A percentile compares a stretch with the other conserved stretches of the same genome.
phyloP scores from a whole-genome alignment of 2,329 filamentous ascomycete genomes.

The Stemphylium vesicarium region DNA sequence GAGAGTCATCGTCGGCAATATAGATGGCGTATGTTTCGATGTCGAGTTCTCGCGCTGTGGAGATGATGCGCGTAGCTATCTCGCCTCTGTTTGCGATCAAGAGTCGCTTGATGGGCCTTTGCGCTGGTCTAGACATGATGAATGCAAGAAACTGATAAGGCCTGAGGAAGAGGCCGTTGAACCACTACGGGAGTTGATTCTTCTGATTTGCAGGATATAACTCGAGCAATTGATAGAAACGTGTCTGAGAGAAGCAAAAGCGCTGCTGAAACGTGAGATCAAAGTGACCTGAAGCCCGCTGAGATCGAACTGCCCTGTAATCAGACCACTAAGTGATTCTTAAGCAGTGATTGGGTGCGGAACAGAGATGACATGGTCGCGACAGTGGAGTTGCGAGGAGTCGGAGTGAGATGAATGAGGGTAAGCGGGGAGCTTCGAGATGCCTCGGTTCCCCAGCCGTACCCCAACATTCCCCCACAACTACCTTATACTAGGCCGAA shows the following conservation, averaged over 20 bases:
- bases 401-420: conserved; percentile 5
- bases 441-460: conserved; percentile 40
- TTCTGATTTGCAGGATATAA: too few species aligned
- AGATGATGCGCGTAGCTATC: conserved; percentile 67
- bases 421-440: conserved; percentile 27
- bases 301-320: too few species aligned
- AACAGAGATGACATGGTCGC: not conserved
- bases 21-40: conserved; percentile 64
- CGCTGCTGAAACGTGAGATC: too few species aligned
- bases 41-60: conserved; percentile 64
- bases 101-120: conserved; percentile 56
- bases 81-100: conserved; percentile 67
- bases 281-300: too few species aligned
- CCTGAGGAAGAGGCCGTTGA: too few species aligned
- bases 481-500: conserved; percentile 1
- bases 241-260: not conserved
- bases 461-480: conserved; percentile 14
- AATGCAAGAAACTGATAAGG: not conserved
- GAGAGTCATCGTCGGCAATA: conserved; percentile 61
- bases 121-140: conserved; percentile 33
- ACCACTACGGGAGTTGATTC: too few species aligned
- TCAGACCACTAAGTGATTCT: too few species aligned
- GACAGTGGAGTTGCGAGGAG: not conserved
- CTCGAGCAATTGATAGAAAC: too few species aligned
- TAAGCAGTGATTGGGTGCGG: too few species aligned